These are phyloP conservation scores for Trichomonascaceae sp. DNA, from an alignment of 1,139 yeast species.

Conservation along the genomic window DNA sequence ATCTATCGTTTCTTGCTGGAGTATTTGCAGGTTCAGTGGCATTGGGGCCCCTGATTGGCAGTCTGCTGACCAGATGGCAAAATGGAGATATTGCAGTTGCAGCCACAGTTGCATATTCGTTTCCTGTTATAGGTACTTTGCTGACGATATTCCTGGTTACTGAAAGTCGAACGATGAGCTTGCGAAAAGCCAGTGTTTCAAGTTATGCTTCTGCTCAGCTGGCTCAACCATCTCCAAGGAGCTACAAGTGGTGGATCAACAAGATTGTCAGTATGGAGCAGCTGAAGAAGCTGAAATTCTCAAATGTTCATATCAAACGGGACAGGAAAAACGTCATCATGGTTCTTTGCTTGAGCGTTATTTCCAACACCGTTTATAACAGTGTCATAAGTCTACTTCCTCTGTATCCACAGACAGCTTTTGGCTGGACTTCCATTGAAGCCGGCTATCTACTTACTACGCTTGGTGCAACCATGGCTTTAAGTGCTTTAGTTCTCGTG, in stretches of 20 bases:
- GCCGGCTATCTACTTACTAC: conserved; percentile 56
- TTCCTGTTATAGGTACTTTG: conserved; percentile 27
- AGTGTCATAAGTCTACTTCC: conserved; percentile 43
- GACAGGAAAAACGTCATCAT: conserved; percentile 36
- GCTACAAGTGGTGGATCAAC: conserved; percentile 3
- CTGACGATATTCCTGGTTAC: conserved; percentile 42
- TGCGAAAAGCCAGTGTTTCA: conserved; percentile 10
- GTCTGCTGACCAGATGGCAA: conserved; percentile 32
- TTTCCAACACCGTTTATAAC: conserved; percentile 32
- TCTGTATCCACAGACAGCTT: conserved; percentile 53
- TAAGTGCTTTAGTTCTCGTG: conserved; percentile 38
- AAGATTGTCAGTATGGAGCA: conserved; percentile 36
- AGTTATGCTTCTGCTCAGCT: background rate
- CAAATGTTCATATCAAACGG: conserved; percentile 31
- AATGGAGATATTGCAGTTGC: conserved; percentile 15
- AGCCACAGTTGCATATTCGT: conserved; percentile 24
- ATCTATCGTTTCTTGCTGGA: conserved; percentile 53
- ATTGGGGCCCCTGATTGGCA: conserved; percentile 58
- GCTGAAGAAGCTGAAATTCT: conserved; percentile 35
- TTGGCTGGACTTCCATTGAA: conserved; percentile 53
- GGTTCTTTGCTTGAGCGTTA: conserved; percentile 38
- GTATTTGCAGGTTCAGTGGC: conserved; percentile 54
- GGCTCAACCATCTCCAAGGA: no score
- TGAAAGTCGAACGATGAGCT: conserved; percentile 43
- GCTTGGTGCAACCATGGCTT: conserved; percentile 43